A percentile compares a stretch with the other conserved stretches of the same genome.
phyloP scores from a whole-genome alignment of 768 basidiomycete species.

The Erythrobasidium yunnanense region DNA sequence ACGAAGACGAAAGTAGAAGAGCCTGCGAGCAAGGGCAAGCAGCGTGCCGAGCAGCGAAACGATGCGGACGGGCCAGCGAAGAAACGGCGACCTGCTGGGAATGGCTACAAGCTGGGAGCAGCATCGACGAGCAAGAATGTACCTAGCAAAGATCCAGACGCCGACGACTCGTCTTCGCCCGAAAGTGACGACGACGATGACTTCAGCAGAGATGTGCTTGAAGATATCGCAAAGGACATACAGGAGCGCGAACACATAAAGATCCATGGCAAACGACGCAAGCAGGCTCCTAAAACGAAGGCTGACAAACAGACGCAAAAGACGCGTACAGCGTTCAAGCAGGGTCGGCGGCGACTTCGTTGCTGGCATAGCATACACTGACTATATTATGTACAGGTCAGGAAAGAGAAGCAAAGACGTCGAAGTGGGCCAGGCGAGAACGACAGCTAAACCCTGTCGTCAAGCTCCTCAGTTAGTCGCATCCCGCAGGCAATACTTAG shows the following conservation, averaged over 20 bases:
- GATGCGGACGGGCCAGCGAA: too few relatives aligned
- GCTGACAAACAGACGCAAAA: constrained; percentile 6
- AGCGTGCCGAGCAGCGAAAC: too few relatives aligned
- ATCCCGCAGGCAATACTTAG: too few relatives aligned
- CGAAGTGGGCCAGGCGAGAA: constrained; percentile 8
- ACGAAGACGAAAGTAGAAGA: too few relatives aligned
- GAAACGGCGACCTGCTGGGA: too few relatives aligned
- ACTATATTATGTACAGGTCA: not conserved
- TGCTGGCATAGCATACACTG: not conserved
- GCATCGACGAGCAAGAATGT: too few relatives aligned
- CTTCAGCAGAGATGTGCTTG: not conserved
- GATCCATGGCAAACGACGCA: not conserved
- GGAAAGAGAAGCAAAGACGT: constrained; percentile 1
- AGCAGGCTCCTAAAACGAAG: not conserved
- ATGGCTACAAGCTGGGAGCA: too few relatives aligned
- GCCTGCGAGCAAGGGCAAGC: too few relatives aligned
- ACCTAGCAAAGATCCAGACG: not conserved
- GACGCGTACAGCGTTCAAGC: not conserved
- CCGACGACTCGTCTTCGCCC: not conserved
- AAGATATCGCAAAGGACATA: not conserved
- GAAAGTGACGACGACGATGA: constrained; percentile 9
- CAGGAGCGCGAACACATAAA: not conserved
- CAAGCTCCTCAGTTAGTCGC: not conserved
- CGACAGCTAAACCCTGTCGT: constrained; percentile 3
- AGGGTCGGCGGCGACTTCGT: not conserved